Evolutionary conservation across 257 asterid species (phyloP), one percentile per base, ranked within the genome.

Genomic region (Jasminum sambac): DNA sequence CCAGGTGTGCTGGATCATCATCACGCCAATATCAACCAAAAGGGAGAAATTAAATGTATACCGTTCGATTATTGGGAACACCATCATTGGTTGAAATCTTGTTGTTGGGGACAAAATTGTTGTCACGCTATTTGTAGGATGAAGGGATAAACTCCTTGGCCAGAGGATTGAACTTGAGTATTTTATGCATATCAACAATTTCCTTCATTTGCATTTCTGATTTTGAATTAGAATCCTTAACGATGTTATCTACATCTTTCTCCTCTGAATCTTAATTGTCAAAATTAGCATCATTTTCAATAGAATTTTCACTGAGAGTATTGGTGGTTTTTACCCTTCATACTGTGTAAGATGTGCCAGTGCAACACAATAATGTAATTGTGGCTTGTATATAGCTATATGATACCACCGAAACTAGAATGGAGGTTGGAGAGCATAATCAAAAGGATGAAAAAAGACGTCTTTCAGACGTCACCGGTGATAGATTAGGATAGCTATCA

Each of bases 111-210:
- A 79, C 81, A 72, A 88, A 84, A 76, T 84, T 79, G 69, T 50
- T 78, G 72, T 73, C 72, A 48, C 80, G 83, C 79, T 83, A 84
- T 74, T 75, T 55, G 79, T 83, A 81, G 38, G 91, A 84, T 34
- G 95, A 87, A 66, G 98, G 98, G 69, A 90, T 79, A 37, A 92
- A 92, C 84, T 92, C 98, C 86, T 90, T 88, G 8, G 98, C 98
- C 69, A 80, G 70, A 52, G 98, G 98, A 87, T 92, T 92, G 84
- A 92, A 64, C 86, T 90, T 90, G 72, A 90, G 82, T 17, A 82
- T 81, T 79, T 90, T 85, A 77, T 90, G 72, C 85, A 90, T 83
- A 61, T 90, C 87, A 66, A 79, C 91, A 69, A 91, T 63, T 57
- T 90, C 87, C 72, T 89, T 80, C 89, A 89, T 84, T 76, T 88